These are phyloP conservation scores for Zasmidium angulare DNA, from an alignment of 2,329 filamentous ascomycete species.

Conservation along the genomic window DNA sequence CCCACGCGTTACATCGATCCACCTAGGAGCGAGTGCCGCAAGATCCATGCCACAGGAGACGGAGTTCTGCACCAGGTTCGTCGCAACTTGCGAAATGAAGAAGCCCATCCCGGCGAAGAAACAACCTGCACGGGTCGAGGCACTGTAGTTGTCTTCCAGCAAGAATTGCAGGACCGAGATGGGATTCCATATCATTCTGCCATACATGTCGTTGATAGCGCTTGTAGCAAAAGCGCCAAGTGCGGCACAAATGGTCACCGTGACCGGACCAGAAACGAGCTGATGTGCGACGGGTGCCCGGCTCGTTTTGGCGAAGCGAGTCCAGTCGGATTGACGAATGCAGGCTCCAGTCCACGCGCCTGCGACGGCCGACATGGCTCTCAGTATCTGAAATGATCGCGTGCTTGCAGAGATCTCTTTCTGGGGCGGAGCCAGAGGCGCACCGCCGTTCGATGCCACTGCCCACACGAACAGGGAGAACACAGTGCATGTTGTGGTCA, in stretches of 20 bases:
- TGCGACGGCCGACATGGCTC: too few species aligned
- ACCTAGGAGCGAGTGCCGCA: slow-evolving; percentile 42
- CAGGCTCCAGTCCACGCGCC: slow-evolving; percentile 15
- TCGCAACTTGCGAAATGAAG: slow-evolving; percentile 25
- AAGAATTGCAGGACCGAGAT: slow-evolving; percentile 26
- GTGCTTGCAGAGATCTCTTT: slow-evolving; percentile 11
- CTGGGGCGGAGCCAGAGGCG: slow-evolving; percentile 9
- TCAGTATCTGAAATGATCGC: slow-evolving; percentile 19
- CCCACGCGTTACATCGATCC: slow-evolving; percentile 44
- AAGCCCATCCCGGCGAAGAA: slow-evolving; percentile 35
- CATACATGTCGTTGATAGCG: slow-evolving; percentile 25
- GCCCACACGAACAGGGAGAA: slow-evolving; percentile 19
- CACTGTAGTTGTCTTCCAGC: slow-evolving; percentile 21
- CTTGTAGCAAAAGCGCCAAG: slow-evolving; percentile 31
- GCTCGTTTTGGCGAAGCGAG: slow-evolving; percentile 23
- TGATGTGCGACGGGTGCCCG: slow-evolving; percentile 19
- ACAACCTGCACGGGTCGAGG: slow-evolving; percentile 27
- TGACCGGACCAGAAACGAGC: slow-evolving; percentile 37
- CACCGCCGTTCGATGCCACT: slow-evolving; percentile 4
- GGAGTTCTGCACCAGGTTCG: slow-evolving; percentile 40
- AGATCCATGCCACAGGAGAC: slow-evolving; percentile 45
- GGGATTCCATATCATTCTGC: slow-evolving; percentile 28
- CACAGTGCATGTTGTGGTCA: slow-evolving; percentile 14
- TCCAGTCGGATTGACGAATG: slow-evolving; percentile 23
- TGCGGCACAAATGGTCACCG: slow-evolving; percentile 14